Evolutionary conservation across 768 basidiomycete genomes (phyloP).

Genomic region (Suillus clintonianus): DNA sequence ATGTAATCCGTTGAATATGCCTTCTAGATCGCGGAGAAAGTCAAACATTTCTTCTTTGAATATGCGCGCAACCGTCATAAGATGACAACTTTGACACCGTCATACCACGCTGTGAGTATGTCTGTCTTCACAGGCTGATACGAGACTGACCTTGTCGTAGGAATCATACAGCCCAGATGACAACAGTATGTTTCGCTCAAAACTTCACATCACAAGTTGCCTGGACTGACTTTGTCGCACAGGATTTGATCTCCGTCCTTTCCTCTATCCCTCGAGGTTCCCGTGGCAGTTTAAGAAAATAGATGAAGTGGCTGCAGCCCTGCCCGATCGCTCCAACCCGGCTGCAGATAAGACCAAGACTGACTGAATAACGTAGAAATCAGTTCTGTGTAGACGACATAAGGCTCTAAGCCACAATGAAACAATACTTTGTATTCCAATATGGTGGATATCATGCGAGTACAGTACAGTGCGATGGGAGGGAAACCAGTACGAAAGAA

Average conservation of each 20-base stretch:
- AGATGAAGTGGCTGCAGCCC: slow-evolving; percentile 74
- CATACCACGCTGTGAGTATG: slow-evolving; percentile 84
- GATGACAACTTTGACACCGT: slow-evolving; percentile 95
- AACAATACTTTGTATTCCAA: background rate
- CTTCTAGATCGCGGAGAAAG: slow-evolving; percentile 89
- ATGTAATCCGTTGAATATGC: background rate
- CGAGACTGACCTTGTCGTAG: slow-evolving; percentile 38
- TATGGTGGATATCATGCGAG: background rate
- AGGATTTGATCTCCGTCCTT: slow-evolving; percentile 96
- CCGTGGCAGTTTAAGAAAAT: slow-evolving; percentile 98
- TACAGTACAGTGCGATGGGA: background rate
- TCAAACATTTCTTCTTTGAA: slow-evolving; percentile 96
- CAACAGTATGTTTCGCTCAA: slow-evolving; percentile 64
- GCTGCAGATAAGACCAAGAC: slow-evolving; percentile 47
- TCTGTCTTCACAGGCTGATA: background rate
- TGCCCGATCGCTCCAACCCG: slow-evolving; percentile 68
- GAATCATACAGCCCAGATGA: slow-evolving; percentile 97
- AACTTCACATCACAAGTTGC: background rate
- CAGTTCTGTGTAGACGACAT: slow-evolving; percentile 13
- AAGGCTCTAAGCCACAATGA: background rate
- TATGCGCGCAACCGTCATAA: slow-evolving; percentile 97
- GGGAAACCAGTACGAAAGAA: background rate
- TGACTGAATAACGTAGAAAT: slow-evolving; percentile 37
- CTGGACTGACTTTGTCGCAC: slow-evolving; percentile 8
- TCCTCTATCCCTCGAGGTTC: slow-evolving; percentile 93